phyloP scores from a whole-genome alignment of 306 rosid genomes.

The Dalbergia cultrata region DNA sequence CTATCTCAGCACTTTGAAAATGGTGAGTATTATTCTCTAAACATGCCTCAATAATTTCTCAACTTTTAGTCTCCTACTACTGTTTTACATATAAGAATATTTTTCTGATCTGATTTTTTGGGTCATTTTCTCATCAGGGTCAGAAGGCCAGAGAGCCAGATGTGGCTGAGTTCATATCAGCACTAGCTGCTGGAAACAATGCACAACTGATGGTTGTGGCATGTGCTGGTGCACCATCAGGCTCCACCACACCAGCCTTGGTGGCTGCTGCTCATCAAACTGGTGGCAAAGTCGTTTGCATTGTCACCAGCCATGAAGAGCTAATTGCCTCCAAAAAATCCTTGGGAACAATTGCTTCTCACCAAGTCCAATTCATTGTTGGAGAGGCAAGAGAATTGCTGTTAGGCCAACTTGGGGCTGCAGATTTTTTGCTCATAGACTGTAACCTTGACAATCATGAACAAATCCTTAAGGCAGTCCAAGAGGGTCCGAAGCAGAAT shows the following conservation, averaged over 20 bases:
- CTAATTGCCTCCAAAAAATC: constrained; percentile 55
- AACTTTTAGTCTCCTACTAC: background rate
- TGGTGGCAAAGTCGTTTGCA: constrained; percentile 68
- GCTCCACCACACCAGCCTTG: constrained; percentile 64
- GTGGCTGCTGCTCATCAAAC: constrained; percentile 80
- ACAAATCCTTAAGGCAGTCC: constrained; percentile 55
- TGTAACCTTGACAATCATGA: constrained; percentile 71
- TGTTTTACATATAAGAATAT: background rate
- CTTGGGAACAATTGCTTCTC: constrained; percentile 48
- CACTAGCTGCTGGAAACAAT: constrained; percentile 82
- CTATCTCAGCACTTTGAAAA: constrained; percentile 82
- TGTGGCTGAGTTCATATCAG: constrained; percentile 85
- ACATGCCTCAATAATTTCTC: background rate
- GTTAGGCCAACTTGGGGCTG: constrained; percentile 47
- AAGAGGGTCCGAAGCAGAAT: constrained; percentile 53
- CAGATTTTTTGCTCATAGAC: constrained; percentile 78
- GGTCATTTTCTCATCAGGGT: constrained; percentile 46
- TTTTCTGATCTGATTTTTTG: background rate
- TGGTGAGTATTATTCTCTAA: constrained; percentile 62
- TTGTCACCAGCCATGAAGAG: constrained; percentile 53
- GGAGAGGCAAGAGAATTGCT: constrained; percentile 63
- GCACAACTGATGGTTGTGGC: constrained; percentile 82
- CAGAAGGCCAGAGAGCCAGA: constrained; percentile 71
- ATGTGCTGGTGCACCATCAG: constrained; percentile 59
- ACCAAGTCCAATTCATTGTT: constrained; percentile 66